Percentiles rank a stretch among this genome's conserved stretches.
Conservation (phyloP, 2,329 filamentous ascomycete genomes). For the Cytospora piceae region DNA sequence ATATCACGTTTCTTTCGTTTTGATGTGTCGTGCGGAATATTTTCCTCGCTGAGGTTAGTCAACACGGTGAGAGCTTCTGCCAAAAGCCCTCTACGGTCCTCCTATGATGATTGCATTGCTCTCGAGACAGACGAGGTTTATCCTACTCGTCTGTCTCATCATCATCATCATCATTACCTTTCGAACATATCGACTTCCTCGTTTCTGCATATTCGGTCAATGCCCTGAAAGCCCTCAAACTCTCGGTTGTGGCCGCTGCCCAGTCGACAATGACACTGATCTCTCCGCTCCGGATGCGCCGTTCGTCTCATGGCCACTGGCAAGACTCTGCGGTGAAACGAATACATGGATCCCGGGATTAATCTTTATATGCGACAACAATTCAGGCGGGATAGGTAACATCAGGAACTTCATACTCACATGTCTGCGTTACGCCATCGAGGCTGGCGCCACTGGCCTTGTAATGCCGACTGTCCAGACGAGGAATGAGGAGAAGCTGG, state of each 20-base stretch:
- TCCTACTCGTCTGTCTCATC: constrained; percentile 33
- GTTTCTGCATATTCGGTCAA: constrained; percentile 34
- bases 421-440: constrained; percentile 53
- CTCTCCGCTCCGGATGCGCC: constrained; percentile 45
- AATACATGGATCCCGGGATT: constrained; percentile 46
- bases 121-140: constrained; percentile 31
- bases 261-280: constrained; percentile 38
- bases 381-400: constrained; percentile 55
- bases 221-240: constrained; percentile 1
- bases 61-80: not conserved
- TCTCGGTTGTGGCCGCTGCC: constrained; percentile 4
- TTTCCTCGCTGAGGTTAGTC: not conserved
- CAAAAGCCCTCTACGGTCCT: not conserved
- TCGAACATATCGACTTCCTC: constrained; percentile 36
- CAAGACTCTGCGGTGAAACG: constrained; percentile 48
- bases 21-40: not conserved
- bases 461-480: constrained; percentile 51
- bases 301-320: constrained; percentile 51
- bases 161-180: constrained; percentile 34
- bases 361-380: constrained; percentile 54
- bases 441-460: constrained; percentile 50
- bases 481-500: constrained; percentile 46
- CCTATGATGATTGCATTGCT: constrained; percentile 21
- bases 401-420: constrained; percentile 56
- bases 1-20: not conserved